Evolutionary conservation across 208 protist genomes (phyloP).

Genomic region (Leptomonas seymouri): DNA sequence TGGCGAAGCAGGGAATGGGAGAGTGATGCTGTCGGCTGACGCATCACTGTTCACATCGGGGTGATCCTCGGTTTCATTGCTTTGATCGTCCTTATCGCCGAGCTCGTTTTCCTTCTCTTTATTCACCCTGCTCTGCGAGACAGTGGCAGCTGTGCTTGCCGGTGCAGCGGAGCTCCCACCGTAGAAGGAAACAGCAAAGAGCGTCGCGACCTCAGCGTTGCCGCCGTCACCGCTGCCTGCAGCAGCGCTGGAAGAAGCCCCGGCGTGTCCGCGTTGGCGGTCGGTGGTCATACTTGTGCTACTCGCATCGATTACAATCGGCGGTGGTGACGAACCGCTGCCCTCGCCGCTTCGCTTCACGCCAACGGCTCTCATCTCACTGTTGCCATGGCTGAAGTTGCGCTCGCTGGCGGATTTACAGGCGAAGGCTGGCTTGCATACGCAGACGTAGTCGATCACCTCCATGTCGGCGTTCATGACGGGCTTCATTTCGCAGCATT

Average conservation of each 20-base stretch:
- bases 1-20: background rate
- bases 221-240: background rate
- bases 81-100: too few relatives aligned
- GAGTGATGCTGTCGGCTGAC: background rate
- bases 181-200: conserved; percentile 35
- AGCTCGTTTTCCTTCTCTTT: background rate
- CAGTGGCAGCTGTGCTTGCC: background rate
- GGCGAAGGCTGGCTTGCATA: conserved; percentile 41
- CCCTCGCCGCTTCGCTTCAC: background rate
- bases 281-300: conserved; percentile 26
- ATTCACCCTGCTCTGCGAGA: background rate
- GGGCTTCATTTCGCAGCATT: conserved; percentile 51
- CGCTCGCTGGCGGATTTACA: conserved; percentile 36
- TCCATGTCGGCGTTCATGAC: conserved; percentile 75
- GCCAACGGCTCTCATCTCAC: background rate
- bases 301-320: conserved; percentile 22
- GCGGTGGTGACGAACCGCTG: background rate
- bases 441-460: conserved; percentile 57
- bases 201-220: conserved; percentile 3
- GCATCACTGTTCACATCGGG: conserved; percentile 7
- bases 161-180: background rate
- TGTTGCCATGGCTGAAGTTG: background rate
- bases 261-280: background rate
- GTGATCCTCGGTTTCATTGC: background rate
- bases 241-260: background rate